Percentiles rank a stretch among this genome's conserved stretches.
phyloP scores from a whole-genome alignment of 345 rosid species.

The Melaleuca alternifolia region DNA sequence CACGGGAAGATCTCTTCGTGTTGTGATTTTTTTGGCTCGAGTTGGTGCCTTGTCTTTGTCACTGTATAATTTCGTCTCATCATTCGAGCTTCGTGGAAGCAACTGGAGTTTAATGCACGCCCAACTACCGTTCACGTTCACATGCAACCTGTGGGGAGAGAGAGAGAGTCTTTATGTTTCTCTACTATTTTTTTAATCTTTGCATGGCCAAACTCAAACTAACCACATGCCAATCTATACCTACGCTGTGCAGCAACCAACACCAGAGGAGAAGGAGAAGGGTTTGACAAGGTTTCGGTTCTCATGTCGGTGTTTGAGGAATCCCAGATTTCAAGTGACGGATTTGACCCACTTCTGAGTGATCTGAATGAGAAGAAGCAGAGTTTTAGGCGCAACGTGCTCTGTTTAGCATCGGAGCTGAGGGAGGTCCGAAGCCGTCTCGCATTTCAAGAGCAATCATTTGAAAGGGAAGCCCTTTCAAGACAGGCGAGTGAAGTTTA shows the following conservation, averaged over 20 bases:
- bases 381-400: conserved; percentile 71
- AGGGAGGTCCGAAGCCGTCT: conserved; percentile 71
- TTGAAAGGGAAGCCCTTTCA: conserved; percentile 54
- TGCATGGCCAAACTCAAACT: conserved; percentile 4
- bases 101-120: background rate
- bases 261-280: background rate
- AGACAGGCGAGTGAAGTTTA: conserved; percentile 48
- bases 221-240: background rate
- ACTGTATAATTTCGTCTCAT: background rate
- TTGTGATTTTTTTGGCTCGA: background rate
- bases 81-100: background rate
- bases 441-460: conserved; percentile 51
- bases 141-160: background rate
- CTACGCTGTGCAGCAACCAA: background rate
- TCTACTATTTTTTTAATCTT: background rate
- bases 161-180: background rate
- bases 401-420: conserved; percentile 76
- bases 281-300: background rate
- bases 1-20: background rate
- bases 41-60: background rate
- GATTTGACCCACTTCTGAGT: conserved; percentile 70
- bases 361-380: conserved; percentile 92
- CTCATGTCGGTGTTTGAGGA: conserved; percentile 31
- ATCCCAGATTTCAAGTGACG: conserved; percentile 16
- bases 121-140: background rate